Percentiles rank a stretch among this genome's conserved stretches.
phyloP scores from a whole-genome alignment of 2,329 filamentous ascomycete genomes.

The Reticulascus tulasneorum region DNA sequence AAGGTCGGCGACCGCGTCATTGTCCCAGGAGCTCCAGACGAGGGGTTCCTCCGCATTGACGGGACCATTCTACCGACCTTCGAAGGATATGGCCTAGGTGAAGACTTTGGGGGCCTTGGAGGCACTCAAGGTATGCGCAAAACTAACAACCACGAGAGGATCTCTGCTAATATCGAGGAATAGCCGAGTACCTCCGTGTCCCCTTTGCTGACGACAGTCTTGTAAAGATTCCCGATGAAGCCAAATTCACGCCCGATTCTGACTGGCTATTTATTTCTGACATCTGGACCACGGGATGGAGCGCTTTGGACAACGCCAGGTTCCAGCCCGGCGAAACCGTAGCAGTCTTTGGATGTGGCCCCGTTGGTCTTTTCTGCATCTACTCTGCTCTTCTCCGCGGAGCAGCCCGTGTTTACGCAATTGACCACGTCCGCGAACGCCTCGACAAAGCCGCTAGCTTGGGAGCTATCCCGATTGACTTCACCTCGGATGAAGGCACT shows the following conservation, averaged over 20 bases:
- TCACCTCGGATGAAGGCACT: constrained; percentile 12
- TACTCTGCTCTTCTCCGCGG: constrained; percentile 22
- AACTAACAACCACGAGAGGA: too few species aligned
- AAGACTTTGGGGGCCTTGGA: constrained; percentile 1
- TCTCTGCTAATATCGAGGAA: too few species aligned
- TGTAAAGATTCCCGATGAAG: constrained; percentile 55
- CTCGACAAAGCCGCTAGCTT: constrained; percentile 17
- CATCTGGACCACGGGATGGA: constrained; percentile 50
- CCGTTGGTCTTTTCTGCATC: constrained; percentile 56
- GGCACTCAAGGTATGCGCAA: constrained; percentile 8
- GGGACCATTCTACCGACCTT: not conserved
- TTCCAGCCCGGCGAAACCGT: constrained; percentile 58
- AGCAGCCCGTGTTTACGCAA: constrained; percentile 15
- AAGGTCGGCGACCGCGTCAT: constrained; percentile 34
- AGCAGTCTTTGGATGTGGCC: constrained; percentile 60
- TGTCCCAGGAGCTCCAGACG: constrained; percentile 22
- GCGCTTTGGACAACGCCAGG: constrained; percentile 51
- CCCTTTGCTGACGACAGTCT: constrained; percentile 66
- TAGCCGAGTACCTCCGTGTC: constrained; percentile 54
- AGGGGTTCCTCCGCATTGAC: constrained; percentile 3
- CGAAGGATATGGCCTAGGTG: not conserved
- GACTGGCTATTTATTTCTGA: constrained; percentile 51
- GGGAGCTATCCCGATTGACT: constrained; percentile 19
- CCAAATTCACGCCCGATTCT: constrained; percentile 58
- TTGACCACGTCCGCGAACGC: constrained; percentile 19